These are phyloP conservation scores for Phellopilus nigrolimitatus DNA, from an alignment of 1,284 basidiomycete species.

Conservation along the genomic window DNA sequence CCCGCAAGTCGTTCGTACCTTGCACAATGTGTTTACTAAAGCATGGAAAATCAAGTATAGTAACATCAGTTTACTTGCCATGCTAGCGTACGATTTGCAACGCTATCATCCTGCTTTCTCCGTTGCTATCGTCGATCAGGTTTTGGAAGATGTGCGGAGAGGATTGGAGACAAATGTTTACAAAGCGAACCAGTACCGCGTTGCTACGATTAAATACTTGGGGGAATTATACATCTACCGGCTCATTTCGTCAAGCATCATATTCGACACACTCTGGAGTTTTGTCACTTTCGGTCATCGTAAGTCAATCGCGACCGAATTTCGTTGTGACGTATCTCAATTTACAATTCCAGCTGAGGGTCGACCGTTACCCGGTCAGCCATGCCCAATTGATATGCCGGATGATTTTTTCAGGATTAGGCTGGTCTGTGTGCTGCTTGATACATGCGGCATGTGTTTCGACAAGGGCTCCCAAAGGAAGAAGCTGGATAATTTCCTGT, in stretches of 20 bases:
- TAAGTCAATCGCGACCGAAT: constrained; percentile 40
- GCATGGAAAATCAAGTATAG: constrained; percentile 95
- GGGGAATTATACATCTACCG: constrained; percentile 98
- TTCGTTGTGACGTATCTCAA: constrained; percentile 28
- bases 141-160: constrained; percentile 86
- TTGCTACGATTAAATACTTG: constrained; percentile 89
- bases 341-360: constrained; percentile 62
- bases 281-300: constrained; percentile 95
- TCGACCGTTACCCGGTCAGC: constrained; percentile 78
- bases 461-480: constrained; percentile 87
- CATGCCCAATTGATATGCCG: constrained; percentile 79
- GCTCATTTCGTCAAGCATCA: constrained; percentile 81
- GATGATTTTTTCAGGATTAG: constrained; percentile 96
- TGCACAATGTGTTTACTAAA: constrained; percentile 87
- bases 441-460: constrained; percentile 98
- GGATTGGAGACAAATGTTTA: constrained; percentile 95
- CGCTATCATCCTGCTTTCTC: constrained; percentile 89
- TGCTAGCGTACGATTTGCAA: constrained; percentile 90
- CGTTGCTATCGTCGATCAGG: constrained; percentile 87
- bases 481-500: constrained; percentile 89
- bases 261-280: constrained; percentile 95
- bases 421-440: constrained; percentile 87
- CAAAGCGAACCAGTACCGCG: constrained; percentile 89
- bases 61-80: constrained; percentile 88
- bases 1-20: constrained; percentile 42